A percentile compares a stretch with the other conserved stretches of the same genome.
phyloP scores from a whole-genome alignment of 768 basidiomycete genomes.

The Tephrocybe rancida region DNA sequence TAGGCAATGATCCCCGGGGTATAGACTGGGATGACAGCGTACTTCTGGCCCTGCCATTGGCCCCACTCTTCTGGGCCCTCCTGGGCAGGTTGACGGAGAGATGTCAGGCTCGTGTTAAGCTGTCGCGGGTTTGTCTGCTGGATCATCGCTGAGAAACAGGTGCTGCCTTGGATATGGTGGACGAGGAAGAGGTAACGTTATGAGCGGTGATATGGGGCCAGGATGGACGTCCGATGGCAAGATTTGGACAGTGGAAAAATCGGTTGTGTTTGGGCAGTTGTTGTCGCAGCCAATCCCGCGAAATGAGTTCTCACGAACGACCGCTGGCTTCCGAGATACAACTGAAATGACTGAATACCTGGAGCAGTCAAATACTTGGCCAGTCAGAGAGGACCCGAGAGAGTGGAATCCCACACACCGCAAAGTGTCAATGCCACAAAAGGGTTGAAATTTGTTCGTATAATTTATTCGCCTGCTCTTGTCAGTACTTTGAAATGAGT shows the following conservation, averaged over 20 bases:
- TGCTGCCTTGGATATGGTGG: constrained; percentile 8
- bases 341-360: constrained; percentile 8
- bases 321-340: constrained; percentile 5
- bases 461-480: not conserved
- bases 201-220: constrained; percentile 12
- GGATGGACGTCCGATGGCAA: constrained; percentile 7
- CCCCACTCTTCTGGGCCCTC: constrained; percentile 69
- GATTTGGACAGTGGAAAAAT: constrained; percentile 15
- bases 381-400: constrained; percentile 38
- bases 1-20: constrained; percentile 16
- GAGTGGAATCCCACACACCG: constrained; percentile 39
- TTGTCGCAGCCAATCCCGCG: constrained; percentile 15
- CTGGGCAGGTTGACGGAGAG: constrained; percentile 30
- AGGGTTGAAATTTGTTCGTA: no score
- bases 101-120: constrained; percentile 29
- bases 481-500: no score
- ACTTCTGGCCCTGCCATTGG: constrained; percentile 69
- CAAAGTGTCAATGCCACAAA: constrained; percentile 16
- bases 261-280: constrained; percentile 12
- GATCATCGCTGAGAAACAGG: constrained; percentile 48
- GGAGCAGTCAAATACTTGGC: constrained; percentile 20
- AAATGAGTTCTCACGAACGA: constrained; percentile 23
- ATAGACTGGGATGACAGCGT: constrained; percentile 22
- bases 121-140: constrained; percentile 60
- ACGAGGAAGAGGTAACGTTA: constrained; percentile 8